Base-by-base conservation (phyloP, 2,329 filamentous ascomycete genomes). In the Claviceps humidiphila region DNA sequence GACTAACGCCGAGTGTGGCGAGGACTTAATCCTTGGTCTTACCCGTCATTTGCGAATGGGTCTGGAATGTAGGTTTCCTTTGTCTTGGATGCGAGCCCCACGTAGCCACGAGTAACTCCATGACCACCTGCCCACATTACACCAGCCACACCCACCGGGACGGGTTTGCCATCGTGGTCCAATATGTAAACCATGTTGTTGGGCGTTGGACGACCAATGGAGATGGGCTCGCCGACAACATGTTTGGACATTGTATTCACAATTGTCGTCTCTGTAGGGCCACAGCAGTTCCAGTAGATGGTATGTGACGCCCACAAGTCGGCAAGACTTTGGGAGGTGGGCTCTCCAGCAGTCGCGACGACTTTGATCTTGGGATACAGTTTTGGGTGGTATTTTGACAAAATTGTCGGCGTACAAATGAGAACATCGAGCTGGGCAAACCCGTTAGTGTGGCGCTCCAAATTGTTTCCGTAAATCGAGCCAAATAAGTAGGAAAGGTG, bases 181-280 rank as follows among this genome's bases (percentile, higher is more conserved):
- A 81, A 64, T 24, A 81, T 68, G 56, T 80, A 79, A 14, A 78
- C 71, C 16, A 63, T 74, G 34, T 76, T 81, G 61, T 81, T 81
- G 3, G 78, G 75, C 0, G 75, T 74, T 0, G 77, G 77, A 37
- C 61, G 68, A 5, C 78, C 78, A 54, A 81, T 80, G 0, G 76
- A 74, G 3, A 81, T 60, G 2, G 65, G 63, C 39, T 66, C 61
- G 2, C 75, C 75, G 0, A 68, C 64, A 17, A 65, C 59, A 58
- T 81, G 77, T 41, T 66, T 66, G 51, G 76, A 72, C 63, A 76
- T 75, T 5, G 77, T 78, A 61, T 81, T 80, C 51, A 81, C 70
- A 49, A 81, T 78, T 1, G 75, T 81, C 14, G 77, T 75, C 60
- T 82, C 78, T 0, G 78, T 80, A 1, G 78, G 77, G 2, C 78